Conservation (phyloP, 2,329 filamentous ascomycete genomes). For the Calonectria hawksworthii region DNA sequence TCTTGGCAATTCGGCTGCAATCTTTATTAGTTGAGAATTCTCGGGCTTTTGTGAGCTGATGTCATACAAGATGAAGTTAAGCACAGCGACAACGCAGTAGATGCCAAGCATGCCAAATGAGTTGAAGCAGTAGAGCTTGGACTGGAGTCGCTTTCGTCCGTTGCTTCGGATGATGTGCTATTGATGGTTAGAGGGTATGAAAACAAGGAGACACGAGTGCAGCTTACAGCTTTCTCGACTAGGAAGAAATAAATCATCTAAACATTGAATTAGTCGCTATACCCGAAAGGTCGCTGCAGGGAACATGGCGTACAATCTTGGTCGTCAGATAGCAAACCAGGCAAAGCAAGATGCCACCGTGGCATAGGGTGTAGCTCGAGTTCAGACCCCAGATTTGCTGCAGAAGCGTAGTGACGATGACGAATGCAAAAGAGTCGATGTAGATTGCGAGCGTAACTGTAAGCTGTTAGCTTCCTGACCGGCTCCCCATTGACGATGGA, state of each 20-base stretch:
- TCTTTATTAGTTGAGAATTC: constrained; percentile 3
- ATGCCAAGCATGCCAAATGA: constrained; percentile 67
- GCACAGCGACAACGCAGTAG: constrained; percentile 62
- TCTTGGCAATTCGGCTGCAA: constrained; percentile 67
- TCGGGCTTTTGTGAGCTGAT: background rate
- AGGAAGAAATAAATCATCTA: constrained; percentile 75
- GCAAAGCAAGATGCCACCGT: constrained; percentile 72
- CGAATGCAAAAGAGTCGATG: constrained; percentile 71
- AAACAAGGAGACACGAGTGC: background rate
- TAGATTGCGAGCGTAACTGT: constrained; percentile 73
- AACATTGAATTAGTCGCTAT: background rate
- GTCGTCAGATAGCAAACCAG: constrained; percentile 74
- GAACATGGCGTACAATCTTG: constrained; percentile 53
- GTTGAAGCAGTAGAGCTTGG: constrained; percentile 73
- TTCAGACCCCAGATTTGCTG: constrained; percentile 71
- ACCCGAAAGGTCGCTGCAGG: background rate
- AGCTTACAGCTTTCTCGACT: constrained; percentile 72
- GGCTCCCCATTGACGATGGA: background rate
- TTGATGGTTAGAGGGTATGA: background rate
- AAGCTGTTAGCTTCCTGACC: background rate
- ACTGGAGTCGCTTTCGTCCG: constrained; percentile 65
- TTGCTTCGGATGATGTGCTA: constrained; percentile 71
- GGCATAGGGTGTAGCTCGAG: constrained; percentile 63
- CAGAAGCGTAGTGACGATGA: constrained; percentile 69
- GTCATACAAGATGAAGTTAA: constrained; percentile 73